Conservation (phyloP, 73 alveolate species). For the Tetrahymena thermophila region DNA sequence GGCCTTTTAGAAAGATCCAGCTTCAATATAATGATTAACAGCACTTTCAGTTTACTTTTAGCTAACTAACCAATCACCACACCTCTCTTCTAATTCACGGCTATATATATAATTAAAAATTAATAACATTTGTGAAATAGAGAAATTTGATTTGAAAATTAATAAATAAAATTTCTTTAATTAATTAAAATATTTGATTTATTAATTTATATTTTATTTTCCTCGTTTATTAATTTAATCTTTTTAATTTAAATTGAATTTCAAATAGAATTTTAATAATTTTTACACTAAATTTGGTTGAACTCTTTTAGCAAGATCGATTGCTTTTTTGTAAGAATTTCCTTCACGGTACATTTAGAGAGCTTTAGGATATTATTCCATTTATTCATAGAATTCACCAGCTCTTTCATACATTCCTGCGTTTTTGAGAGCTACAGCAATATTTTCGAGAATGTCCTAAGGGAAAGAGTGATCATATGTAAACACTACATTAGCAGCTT, state of each 20-base stretch:
- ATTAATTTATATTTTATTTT: background rate
- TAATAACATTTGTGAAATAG: too few species aligned
- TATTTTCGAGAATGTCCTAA: conserved; percentile 87
- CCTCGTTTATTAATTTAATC: background rate
- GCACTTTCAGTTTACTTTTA: conserved; percentile 61
- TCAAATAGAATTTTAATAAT: background rate
- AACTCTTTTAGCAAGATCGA: conserved; percentile 76
- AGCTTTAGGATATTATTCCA: conserved; percentile 93
- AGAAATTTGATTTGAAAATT: too few species aligned
- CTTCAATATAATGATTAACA: conserved; percentile 86
- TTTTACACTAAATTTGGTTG: conserved; percentile 55
- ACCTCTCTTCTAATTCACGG: conserved; percentile 94
- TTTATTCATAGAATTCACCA: conserved; percentile 98
- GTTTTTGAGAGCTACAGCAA: conserved; percentile 78
- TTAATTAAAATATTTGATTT: background rate
- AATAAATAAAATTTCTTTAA: too few species aligned
- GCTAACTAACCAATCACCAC: conserved; percentile 95
- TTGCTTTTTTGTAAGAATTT: conserved; percentile 97
- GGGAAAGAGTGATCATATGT: conserved; percentile 90
- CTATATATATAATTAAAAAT: background rate
- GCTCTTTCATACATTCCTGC: conserved; percentile 98
- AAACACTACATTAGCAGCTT: conserved; percentile 98
- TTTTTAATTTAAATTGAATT: background rate
- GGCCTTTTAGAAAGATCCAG: conserved; percentile 97
- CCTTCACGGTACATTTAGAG: conserved; percentile 98